A percentile compares a stretch with the other conserved stretches of the same genome.
Evolutionary conservation across 2,329 filamentous ascomycete genomes (phyloP).

Genomic region (Macrophomina phaseolina): DNA sequence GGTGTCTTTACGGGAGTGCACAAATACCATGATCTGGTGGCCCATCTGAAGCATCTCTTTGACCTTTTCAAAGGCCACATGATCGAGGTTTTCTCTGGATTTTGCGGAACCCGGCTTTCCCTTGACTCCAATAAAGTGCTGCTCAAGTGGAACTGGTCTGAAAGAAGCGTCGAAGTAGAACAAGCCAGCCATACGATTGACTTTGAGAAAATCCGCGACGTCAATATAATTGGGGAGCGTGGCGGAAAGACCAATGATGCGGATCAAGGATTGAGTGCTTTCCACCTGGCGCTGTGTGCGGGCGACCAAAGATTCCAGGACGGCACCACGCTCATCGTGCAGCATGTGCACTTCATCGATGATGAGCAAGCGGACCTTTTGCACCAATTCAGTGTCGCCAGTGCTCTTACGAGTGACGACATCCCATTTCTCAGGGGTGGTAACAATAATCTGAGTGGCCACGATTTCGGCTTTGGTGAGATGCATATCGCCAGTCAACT

Average conservation of each 20-base stretch:
- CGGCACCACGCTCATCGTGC: slow-evolving; percentile 94
- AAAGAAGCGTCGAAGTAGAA: slow-evolving; percentile 99
- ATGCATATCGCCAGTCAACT: slow-evolving; percentile 98
- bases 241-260: slow-evolving; percentile 92
- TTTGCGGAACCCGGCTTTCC: slow-evolving; percentile 82
- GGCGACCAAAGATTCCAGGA: slow-evolving; percentile 93
- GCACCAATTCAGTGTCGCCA: slow-evolving; percentile 94
- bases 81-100: slow-evolving; percentile 87
- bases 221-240: slow-evolving; percentile 97
- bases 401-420: slow-evolving; percentile 97
- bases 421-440: slow-evolving; percentile 99
- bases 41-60: slow-evolving; percentile 86
- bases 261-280: slow-evolving; percentile 95
- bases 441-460: slow-evolving; percentile 96
- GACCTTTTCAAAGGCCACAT: slow-evolving; percentile 90
- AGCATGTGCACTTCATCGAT: slow-evolving; percentile 99
- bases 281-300: slow-evolving; percentile 96
- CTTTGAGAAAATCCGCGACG: slow-evolving; percentile 94
- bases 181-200: slow-evolving; percentile 88
- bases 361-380: slow-evolving; percentile 93
- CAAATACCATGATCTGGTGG: slow-evolving; percentile 99
- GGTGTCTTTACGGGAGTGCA: slow-evolving; percentile 95
- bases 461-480: slow-evolving; percentile 95
- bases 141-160: slow-evolving; percentile 91
- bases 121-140: slow-evolving; percentile 96